Conservation (phyloP, 768 basidiomycete genomes). For the Hortiboletus flavorubellus region DNA sequence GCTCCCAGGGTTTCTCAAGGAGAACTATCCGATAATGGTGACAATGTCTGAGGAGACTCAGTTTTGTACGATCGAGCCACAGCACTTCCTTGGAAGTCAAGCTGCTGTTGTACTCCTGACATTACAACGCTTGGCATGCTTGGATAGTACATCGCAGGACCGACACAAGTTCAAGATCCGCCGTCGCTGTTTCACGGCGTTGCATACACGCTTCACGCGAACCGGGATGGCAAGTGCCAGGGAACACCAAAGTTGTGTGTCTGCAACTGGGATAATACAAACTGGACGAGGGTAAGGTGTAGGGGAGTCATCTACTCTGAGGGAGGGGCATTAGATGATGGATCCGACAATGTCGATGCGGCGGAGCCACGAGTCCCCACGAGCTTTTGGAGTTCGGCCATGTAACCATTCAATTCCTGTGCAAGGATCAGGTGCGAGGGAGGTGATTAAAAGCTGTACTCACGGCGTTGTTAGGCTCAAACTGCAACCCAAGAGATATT, state of each 20-base stretch:
- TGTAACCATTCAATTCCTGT: conserved; percentile 33
- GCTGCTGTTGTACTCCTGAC: not conserved
- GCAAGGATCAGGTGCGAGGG: conserved; percentile 5
- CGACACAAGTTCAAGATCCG: not conserved
- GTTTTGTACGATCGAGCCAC: no score
- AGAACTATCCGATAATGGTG: not conserved
- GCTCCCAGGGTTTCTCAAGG: not conserved
- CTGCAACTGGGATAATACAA: conserved; percentile 5
- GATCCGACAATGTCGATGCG: not conserved
- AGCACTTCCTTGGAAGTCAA: not conserved
- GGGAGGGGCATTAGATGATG: not conserved
- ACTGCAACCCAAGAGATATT: conserved; percentile 77
- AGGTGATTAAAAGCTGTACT: conserved; percentile 9
- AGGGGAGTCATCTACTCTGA: conserved; percentile 11
- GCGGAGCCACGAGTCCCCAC: conserved; percentile 10
- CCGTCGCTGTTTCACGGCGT: not conserved
- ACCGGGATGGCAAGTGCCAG: not conserved
- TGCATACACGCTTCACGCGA: not conserved
- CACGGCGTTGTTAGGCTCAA: conserved; percentile 68
- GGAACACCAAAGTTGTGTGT: not conserved
- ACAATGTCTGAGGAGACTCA: not conserved
- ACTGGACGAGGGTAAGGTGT: not conserved
- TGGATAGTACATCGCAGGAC: not conserved
- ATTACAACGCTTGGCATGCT: not conserved
- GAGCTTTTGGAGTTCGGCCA: conserved; percentile 29